Evolutionary conservation across 805 yeast species (phyloP), one percentile per base, ranked within the genome.

Genomic region (Pichia thaimueangensis): DNA sequence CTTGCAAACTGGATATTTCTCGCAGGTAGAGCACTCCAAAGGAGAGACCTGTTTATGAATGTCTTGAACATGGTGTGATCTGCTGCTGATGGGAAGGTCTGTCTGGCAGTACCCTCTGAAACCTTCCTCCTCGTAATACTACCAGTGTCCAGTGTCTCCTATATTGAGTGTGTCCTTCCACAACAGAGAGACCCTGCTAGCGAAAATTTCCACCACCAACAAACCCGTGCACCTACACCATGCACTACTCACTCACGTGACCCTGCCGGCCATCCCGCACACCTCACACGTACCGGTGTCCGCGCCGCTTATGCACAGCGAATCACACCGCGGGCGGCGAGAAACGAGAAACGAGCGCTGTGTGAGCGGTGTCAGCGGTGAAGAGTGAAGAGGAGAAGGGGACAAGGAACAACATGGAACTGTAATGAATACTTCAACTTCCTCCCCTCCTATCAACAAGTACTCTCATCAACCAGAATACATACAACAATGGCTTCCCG

Each of bases 401-500:
- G 12, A 31, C 6, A 5, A 11, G 35, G 11, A 31, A 15, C 11
- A 12, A 31, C 22, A 23, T 13, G 19, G 27, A n/a, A 12, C 27
- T 15, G 7, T 20, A 32, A 32, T n/a, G 12, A 10, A 13, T 25
- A 13, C 12, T 25, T 10, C 13, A 25, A 11, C 13, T 11, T 13
- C 29, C 29, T 13, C 13, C 29, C 29, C 13, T 10, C 12, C 31
- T n/a, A 8, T 32, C 35, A 20, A 19, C 11, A n/a, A 17, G 10
- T 32, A 20, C 15, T 25, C 29, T 13, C 24, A 20, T 32, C 12
- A 6, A 13, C 7, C 3, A 19, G 13, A 6, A 25, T 15, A 32
- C 24, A n/a, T 17, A 3, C 15, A 24, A 59, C 50, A 53, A 76
- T 77, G 81, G 74, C 78, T 58, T 70, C 82, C 56, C 82, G 82